A percentile compares a stretch with the other conserved stretches of the same genome.
phyloP scores from a whole-genome alignment of 2,329 filamentous ascomycete genomes.

The Colletotrichum sp. region DNA sequence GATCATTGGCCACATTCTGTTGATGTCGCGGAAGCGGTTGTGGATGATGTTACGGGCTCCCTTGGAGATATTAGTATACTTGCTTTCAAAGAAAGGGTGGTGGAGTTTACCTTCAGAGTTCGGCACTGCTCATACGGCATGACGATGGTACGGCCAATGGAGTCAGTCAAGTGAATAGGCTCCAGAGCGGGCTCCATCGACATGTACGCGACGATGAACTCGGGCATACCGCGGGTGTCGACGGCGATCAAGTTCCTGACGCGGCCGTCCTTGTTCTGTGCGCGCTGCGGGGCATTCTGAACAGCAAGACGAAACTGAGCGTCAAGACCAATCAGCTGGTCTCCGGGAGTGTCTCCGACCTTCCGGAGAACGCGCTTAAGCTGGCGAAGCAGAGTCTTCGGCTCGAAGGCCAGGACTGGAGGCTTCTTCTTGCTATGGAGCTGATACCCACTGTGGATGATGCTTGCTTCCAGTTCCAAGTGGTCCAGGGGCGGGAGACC shows the following conservation, averaged over 20 bases:
- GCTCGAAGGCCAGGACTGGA: background rate
- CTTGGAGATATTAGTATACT: background rate
- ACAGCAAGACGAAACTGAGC: background rate
- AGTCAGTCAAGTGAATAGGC: slow-evolving; percentile 1
- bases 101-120: background rate
- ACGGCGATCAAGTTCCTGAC: slow-evolving; percentile 1
- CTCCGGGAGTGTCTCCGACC: background rate
- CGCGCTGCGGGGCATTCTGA: background rate
- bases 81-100: too few relatives aligned
- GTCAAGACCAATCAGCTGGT: background rate
- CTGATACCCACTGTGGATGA: background rate
- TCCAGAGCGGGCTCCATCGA: background rate
- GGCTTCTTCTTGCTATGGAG: background rate
- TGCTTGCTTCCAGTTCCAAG: slow-evolving; percentile 5
- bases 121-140: slow-evolving; percentile 5
- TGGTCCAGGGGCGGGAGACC: background rate
- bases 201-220: slow-evolving; percentile 9
- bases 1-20: slow-evolving; percentile 1
- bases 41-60: slow-evolving; percentile 1
- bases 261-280: slow-evolving; percentile 3
- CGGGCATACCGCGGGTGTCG: background rate
- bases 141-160: background rate
- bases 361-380: background rate
- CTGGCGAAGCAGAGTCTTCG: background rate
- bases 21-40: background rate